Evolutionary conservation across 2,329 filamentous ascomycete genomes (phyloP), one percentile per base, ranked within the genome.

Genomic region (Xylariaceae sp.): DNA sequence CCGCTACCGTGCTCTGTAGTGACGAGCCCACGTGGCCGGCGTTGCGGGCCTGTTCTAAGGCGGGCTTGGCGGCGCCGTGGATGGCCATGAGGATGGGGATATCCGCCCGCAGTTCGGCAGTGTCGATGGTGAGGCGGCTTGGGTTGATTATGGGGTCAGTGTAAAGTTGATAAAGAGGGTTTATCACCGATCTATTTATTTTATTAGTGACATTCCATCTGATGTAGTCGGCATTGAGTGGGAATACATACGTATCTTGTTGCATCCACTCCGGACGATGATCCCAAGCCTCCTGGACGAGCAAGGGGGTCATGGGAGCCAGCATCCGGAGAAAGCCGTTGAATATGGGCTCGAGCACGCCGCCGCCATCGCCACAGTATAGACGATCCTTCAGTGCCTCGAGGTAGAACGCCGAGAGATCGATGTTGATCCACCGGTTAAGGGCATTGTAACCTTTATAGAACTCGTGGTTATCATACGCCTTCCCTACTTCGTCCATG

Each of bases 381-480:
- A 97, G 76, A 2, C 89, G 80, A 66, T 99, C 94, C 71, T 99
- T 99, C 64, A 91, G 78, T 0, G 88, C 85, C 71, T 99, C 94
- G 54, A 99, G 83, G 70, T 97, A 99, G 70, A 96, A 95, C 0
- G 92, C 87, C 0, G 91, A 96, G 29, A 99, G 79, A 62, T 96
- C 89, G 29, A 79, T 84, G 53, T 85, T 84, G 56, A 95, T 79
- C 85, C 91, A 96, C 59, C 83, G 81, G 70, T 91, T 95, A 60
- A 97, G 78, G 3, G 80, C 73, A 56, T 78, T 83, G 4, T 91
- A 76, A 9, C 81, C 91, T 70, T 84, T 88, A 78, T 90, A 86
- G 71, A 96, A 96, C 66, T 96, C 89, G 67, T 89, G 87, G 30
- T 81, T 81, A 37, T 80, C 72, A 66, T 86, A 91, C 27, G 86